Base-by-base conservation (phyloP, 805 yeast genomes). In the Yarrowia osloensis region DNA sequence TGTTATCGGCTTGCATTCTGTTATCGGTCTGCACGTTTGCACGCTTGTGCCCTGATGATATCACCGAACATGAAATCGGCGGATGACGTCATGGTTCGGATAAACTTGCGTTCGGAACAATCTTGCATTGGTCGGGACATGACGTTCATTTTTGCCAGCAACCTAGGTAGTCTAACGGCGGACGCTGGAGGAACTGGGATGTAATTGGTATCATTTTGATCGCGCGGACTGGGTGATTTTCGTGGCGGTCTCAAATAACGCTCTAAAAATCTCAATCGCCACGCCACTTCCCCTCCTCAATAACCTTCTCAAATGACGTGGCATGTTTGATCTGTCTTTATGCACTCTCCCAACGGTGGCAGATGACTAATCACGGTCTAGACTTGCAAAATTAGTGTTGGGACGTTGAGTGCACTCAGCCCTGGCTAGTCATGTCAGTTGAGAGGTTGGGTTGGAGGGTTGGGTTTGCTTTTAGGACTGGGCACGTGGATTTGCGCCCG, bases 291-390 rank as follows among this genome's bases (percentile, higher is more conserved):
- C 13, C 13, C 12, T 13, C 3, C 15, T 40, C 4, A 40, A 40
- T 40, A 40, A 21, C 44, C 28, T 21, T 42, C n/a, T 5, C 19
- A 42, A 22, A 40, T 44, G 49, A 44, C 49, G 49, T 44, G 49
- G n/a, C 49, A 26, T 35, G 19, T 35, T 35, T 17, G 13, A 35
- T 15, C 39, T 17, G 19, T 15, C 39, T 35, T 35, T 35, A 15
- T 26, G 12, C 52, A 17, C 24, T 26, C 29, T 33, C 57, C 57
- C 57, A 50, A 33, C 40, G 57, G 40, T 22, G 28, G 3, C 24
- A n/a, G 52, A 46, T 49, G 39, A 50, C 57, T 50, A 31, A 50
- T 50, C 40, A 22, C n/a, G 57, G 57, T 50, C 57, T 50, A 50
- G 57, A 50, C 57, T 39, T 12, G 8, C 3, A 29, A 29, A 50